Conservation (phyloP, 148 eudicot genomes). For the Rhododendron griersonianum region DNA sequence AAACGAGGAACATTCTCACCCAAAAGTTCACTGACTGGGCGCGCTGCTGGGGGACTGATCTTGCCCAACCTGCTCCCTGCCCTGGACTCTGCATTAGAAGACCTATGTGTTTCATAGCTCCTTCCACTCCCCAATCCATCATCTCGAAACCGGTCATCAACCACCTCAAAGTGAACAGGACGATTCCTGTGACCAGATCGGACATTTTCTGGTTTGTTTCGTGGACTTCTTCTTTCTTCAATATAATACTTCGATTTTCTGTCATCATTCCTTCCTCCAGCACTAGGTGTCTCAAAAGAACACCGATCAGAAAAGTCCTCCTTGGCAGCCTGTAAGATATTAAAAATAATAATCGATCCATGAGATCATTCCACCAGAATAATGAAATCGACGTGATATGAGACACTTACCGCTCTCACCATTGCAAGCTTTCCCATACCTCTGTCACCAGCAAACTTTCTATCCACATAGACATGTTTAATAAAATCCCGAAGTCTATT, state of each 20-base stretch:
- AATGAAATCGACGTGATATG: background rate
- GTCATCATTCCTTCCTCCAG: slow-evolving; percentile 22
- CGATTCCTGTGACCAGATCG: slow-evolving; percentile 28
- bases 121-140: slow-evolving; percentile 41
- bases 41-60: slow-evolving; percentile 26
- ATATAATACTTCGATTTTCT: slow-evolving; percentile 23
- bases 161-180: slow-evolving; percentile 44
- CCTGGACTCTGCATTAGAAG: slow-evolving; percentile 37
- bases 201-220: slow-evolving; percentile 17
- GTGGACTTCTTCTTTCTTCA: slow-evolving; percentile 43
- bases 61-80: slow-evolving; percentile 27
- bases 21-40: slow-evolving; percentile 39
- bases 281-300: slow-evolving; percentile 23
- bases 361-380: background rate
- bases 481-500: slow-evolving; percentile 70
- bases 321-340: slow-evolving; percentile 5
- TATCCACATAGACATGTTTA: slow-evolving; percentile 61
- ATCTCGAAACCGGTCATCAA: slow-evolving; percentile 47
- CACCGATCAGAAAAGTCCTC: slow-evolving; percentile 1
- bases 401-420: slow-evolving; percentile 40
- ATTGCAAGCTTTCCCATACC: slow-evolving; percentile 30
- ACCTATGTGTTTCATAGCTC: slow-evolving; percentile 40
- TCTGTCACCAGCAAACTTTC: slow-evolving; percentile 49
- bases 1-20: slow-evolving; percentile 40
- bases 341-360: background rate